These are phyloP conservation scores for Agrocybe pediades DNA, from an alignment of 768 basidiomycete species.

Conservation along the genomic window DNA sequence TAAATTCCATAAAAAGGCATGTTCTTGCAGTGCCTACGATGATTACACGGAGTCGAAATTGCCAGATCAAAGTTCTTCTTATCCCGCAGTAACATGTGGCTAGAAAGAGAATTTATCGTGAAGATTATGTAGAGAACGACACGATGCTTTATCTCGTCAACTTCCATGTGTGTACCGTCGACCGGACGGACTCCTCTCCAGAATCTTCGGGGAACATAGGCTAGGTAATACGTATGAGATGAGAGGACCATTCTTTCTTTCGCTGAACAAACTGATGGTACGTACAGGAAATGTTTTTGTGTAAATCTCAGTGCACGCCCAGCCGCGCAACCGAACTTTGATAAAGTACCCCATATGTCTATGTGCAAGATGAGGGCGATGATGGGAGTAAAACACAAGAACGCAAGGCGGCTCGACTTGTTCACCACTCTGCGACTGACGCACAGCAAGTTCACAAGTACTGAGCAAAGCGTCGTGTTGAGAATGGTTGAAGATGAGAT, in stretches of 20 bases:
- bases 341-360: constrained; percentile 83
- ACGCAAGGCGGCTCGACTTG: constrained; percentile 32
- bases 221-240: constrained; percentile 32
- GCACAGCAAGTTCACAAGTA: constrained; percentile 60
- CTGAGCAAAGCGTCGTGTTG: constrained; percentile 86
- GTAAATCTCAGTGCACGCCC: constrained; percentile 73
- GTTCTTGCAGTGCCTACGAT: no score
- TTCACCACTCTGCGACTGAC: constrained; percentile 2
- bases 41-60: no score
- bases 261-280: neutral
- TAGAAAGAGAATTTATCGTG: no score
- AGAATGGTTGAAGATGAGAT: constrained; percentile 94
- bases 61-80: no score
- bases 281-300: constrained; percentile 64
- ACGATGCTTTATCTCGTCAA: constrained; percentile 33
- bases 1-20: no score
- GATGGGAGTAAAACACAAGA: constrained; percentile 89
- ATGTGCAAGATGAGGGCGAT: constrained; percentile 80
- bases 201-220: constrained; percentile 91
- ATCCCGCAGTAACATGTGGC: no score
- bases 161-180: constrained; percentile 86
- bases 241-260: no score
- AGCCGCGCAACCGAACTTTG: constrained; percentile 61
- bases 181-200: constrained; percentile 74
- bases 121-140: no score